phyloP scores from a whole-genome alignment of 2,329 filamentous ascomycete species.

The Monosporascus sp. region DNA sequence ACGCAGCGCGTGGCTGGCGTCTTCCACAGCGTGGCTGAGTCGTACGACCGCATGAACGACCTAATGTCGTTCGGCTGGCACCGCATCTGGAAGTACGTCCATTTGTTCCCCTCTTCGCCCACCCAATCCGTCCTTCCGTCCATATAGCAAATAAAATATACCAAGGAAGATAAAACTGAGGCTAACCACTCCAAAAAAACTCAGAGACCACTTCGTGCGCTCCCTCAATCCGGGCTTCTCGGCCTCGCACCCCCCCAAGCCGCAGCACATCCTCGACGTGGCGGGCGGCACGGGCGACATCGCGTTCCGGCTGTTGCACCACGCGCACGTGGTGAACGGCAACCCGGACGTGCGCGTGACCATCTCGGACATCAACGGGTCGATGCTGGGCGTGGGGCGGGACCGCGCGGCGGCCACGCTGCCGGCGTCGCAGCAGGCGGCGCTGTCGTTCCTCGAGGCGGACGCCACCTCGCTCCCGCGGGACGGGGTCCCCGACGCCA shows the following conservation, averaged over 20 bases:
- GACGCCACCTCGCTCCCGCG: slow-evolving; percentile 74
- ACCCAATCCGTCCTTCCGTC: neutral
- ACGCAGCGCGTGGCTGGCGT: slow-evolving; percentile 69
- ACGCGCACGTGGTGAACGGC: slow-evolving; percentile 73
- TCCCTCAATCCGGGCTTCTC: slow-evolving; percentile 77
- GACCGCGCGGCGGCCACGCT: slow-evolving; percentile 62
- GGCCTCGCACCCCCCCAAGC: slow-evolving; percentile 36
- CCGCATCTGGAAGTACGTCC: slow-evolving; percentile 76
- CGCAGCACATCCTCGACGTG: slow-evolving; percentile 83
- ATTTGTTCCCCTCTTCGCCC: neutral
- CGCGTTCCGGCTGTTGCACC: slow-evolving; percentile 90
- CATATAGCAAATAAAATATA: neutral
- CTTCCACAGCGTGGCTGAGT: slow-evolving; percentile 90
- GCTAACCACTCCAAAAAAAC: slow-evolving; percentile 1
- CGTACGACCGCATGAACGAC: slow-evolving; percentile 98
- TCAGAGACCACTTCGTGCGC: slow-evolving; percentile 83
- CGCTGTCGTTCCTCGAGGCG: slow-evolving; percentile 76
- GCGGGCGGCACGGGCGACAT: slow-evolving; percentile 97
- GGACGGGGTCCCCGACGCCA: slow-evolving; percentile 56
- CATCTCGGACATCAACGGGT: slow-evolving; percentile 91
- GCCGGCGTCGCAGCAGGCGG: slow-evolving; percentile 49
- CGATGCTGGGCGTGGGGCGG: slow-evolving; percentile 86
- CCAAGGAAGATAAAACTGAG: neutral
- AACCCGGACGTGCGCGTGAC: slow-evolving; percentile 80
- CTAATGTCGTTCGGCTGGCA: slow-evolving; percentile 98